Conservation (phyloP, 2,329 filamentous ascomycete species). For the Exophiala mesophila region DNA sequence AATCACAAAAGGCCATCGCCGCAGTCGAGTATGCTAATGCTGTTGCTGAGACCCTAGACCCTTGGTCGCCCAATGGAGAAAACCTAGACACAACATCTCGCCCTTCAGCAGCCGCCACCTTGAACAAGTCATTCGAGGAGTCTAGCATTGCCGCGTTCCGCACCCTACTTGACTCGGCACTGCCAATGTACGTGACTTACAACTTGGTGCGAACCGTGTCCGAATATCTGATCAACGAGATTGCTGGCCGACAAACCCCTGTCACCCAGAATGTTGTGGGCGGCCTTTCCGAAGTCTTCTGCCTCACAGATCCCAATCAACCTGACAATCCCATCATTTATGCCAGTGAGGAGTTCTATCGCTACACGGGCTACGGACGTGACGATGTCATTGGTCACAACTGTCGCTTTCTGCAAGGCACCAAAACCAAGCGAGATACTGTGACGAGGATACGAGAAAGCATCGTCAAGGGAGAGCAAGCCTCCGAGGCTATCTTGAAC, state of each 20-base stretch:
- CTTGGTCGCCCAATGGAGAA: constrained; percentile 24
- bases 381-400: constrained; percentile 43
- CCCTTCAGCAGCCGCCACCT: constrained; percentile 29
- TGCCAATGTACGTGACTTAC: constrained; percentile 41
- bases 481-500: constrained; percentile 41
- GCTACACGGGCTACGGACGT: constrained; percentile 38
- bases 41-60: constrained; percentile 33
- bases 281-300: constrained; percentile 43
- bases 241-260: constrained; percentile 38
- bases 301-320: constrained; percentile 40
- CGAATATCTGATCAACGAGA: constrained; percentile 41
- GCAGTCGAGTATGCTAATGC: constrained; percentile 44
- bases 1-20: constrained; percentile 38
- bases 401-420: constrained; percentile 43
- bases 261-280: constrained; percentile 38
- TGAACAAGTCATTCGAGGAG: constrained; percentile 37
- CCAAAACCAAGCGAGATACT: constrained; percentile 33
- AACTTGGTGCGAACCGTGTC: constrained; percentile 37
- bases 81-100: constrained; percentile 1
- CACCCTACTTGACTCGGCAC: constrained; percentile 36
- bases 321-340: constrained; percentile 44
- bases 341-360: constrained; percentile 44
- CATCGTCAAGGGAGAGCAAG: constrained; percentile 36
- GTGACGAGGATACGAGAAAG: constrained; percentile 35
- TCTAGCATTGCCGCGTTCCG: constrained; percentile 31